Base-by-base conservation (phyloP, 352 stramenopile genomes). In the Globisporangium sylvaticum region DNA sequence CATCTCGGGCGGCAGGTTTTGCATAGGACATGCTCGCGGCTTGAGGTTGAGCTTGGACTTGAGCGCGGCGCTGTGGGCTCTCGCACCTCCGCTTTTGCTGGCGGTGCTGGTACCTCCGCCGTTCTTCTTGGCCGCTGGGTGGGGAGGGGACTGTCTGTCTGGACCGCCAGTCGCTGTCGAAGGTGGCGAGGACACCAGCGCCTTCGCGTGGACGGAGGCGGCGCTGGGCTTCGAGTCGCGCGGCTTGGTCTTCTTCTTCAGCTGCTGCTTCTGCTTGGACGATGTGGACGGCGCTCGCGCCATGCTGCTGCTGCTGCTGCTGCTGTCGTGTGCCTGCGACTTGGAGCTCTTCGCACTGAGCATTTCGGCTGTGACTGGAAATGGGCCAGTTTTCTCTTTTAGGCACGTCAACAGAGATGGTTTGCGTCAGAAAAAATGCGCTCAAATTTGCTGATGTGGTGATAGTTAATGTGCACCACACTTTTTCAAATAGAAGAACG, bases 1-100 rank as follows among this genome's bases (percentile, higher is more conserved):
- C 27, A 90, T 64, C 39, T 90, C 81, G 31, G 65, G 44, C 1
- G 79, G 76, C n/a, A 90, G 65, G 29, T 59, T 52, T 18, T 73
- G 53, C 53, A 69, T 29, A 22, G 55, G 24, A 71, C 44, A 46
- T 55, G 39, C 25, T 62, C 29, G 7, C 22, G 42, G 14, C 59
- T 55, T 42, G 27, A 32, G 27, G 54, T 39, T 18, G 5, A 37
- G 8, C 27, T 39, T 22, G 8, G 18, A 27, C 29, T 59, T 59
- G 5, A 58, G 25, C 5, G 25, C 25, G 24, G 20, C 12, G 15
- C 25, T 31, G 24, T 39, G 24, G 25, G 6, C 48, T 54, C 48
- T 54, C 9, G 20, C 22, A 10, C n/a, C 22, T 25, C 48, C 10
- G n/a, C 9, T 18, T 27, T 27, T 54, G 48, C 9, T 27, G 48